A percentile compares a stretch with the other conserved stretches of the same genome.
phyloP scores from a whole-genome alignment of 2,329 filamentous ascomycete genomes.

The Epichloe brachyelytri region DNA sequence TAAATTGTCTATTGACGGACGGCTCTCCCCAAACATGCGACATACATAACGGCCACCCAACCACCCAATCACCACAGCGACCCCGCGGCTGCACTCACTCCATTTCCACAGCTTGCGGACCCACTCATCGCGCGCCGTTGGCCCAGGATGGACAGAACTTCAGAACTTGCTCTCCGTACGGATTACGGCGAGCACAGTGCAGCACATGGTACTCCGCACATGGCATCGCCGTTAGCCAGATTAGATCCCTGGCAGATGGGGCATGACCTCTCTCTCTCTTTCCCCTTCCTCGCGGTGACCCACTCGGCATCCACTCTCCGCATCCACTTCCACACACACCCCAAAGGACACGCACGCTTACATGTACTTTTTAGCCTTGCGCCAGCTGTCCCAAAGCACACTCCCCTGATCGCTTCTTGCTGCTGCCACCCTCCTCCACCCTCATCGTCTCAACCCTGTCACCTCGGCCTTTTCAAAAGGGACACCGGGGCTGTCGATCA shows the following conservation, averaged over 20 bases:
- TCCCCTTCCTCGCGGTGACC: not conserved
- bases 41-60: no score
- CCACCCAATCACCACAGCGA: no score
- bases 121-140: not conserved
- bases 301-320: not conserved
- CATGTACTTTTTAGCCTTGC: conserved; percentile 12
- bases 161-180: not conserved
- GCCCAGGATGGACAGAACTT: not conserved
- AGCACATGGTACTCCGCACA: not conserved
- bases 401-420: conserved; percentile 18
- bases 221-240: not conserved
- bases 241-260: not conserved
- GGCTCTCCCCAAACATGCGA: not conserved
- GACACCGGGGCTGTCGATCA: conserved; percentile 43
- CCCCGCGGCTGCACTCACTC: no score
- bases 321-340: not conserved
- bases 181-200: not conserved
- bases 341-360: no score
- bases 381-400: not conserved
- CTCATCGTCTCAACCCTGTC: conserved; percentile 30
- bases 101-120: not conserved
- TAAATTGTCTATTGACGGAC: not conserved
- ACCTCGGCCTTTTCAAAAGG: conserved; percentile 33
- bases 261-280: not conserved
- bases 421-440: conserved; percentile 21